Evolutionary conservation across 78 protist genomes (phyloP), one percentile per base, ranked within the genome.

Genomic region (Dictyostelium citrinum): DNA sequence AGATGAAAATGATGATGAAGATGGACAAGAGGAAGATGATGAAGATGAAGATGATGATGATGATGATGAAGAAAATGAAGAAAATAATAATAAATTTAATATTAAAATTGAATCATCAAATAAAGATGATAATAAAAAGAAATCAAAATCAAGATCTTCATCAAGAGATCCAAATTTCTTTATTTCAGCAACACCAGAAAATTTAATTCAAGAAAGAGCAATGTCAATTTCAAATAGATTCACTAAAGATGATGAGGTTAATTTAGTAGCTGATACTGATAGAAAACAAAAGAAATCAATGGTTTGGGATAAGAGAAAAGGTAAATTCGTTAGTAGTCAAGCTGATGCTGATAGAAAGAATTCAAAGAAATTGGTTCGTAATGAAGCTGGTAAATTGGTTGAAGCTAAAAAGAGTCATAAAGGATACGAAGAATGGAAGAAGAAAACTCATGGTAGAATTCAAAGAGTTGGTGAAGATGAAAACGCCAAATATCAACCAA

Each of bases 261-360:
- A 83, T 49, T 46, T 83, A 77, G 68, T 64, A n/a, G 77, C 93
- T 24, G 96, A 92, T 45, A 61, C 67, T 27, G 85, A 74, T 22
- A 45, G 64, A 29, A 90, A 90, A 43, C 74, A 31, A 31, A 71
- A 41, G 55, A 37, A 72, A 46, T 75, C 92, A 58, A 74, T 77
- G 82, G 71, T 46, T 10, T 82, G 97, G 97, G 97, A 96, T 33
- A 95, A 90, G 27, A 90, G 78, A 61, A 92, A 90, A 60, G 94
- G 94, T 71, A 96, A 96, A 71, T 96, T 82, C 29, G 96, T 96
- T 6, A 64, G 81, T 67, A 33, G 68, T 10, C 90, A 74, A 27
- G 49, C 70, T 3, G 91, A 82, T 22, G 35, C 43, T 10, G 93
- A 80, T 29, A 46, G 78, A 68, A 76, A 45, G 77, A 80, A 90